These are phyloP conservation scores for Ambispora gerdemannii DNA, from an alignment of 192 early-diverging fungal species.

Conservation along the genomic window DNA sequence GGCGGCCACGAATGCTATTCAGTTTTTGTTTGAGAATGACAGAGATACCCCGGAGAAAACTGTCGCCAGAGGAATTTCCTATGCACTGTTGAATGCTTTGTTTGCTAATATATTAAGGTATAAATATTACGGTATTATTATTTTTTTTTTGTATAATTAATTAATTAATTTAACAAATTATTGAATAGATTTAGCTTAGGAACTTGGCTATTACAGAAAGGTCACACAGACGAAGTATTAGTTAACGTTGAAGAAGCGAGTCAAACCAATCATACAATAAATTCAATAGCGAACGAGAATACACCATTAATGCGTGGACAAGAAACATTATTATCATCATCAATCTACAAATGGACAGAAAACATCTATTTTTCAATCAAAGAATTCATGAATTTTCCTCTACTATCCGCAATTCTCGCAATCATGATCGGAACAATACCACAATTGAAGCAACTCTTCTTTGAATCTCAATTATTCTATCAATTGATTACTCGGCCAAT, in stretches of 20 bases:
- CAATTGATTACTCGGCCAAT: constrained; percentile 9
- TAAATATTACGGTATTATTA: background rate
- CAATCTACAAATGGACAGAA: background rate
- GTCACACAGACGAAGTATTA: no score
- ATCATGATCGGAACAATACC: constrained; percentile 21
- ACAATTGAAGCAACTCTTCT: constrained; percentile 19
- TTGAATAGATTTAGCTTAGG: constrained; percentile 13
- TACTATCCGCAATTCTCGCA: constrained; percentile 19
- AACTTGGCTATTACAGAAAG: constrained; percentile 2
- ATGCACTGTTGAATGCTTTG: constrained; percentile 15
- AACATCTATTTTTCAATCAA: background rate
- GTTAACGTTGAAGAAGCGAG: no score
- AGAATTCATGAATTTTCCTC: constrained; percentile 20
- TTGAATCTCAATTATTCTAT: background rate
- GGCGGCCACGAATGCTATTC: constrained; percentile 9
- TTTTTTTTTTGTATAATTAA: background rate
- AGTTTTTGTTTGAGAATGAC: background rate
- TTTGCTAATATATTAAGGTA: constrained; percentile 19
- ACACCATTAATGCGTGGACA: background rate
- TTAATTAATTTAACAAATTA: background rate
- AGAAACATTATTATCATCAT: background rate
- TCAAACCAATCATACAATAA: no score
- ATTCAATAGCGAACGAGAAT: background rate
- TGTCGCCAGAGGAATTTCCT: constrained; percentile 11
- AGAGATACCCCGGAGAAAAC: background rate